Evolutionary conservation across 805 yeast genomes (phyloP).

Genomic region (Saturnispora gosingensis): DNA sequence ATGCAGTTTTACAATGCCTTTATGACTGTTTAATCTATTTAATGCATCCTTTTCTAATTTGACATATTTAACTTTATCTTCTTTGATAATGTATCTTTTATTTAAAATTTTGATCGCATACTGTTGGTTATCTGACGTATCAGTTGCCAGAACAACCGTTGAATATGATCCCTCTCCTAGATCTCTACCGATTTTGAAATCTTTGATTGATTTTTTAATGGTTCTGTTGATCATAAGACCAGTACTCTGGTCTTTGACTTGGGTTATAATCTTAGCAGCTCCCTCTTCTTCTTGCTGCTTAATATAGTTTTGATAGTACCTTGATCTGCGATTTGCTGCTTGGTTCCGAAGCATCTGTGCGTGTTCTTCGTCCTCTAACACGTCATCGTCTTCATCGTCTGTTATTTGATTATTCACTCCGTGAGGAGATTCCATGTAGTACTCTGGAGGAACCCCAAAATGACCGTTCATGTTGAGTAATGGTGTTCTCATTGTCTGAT

Average conservation of each 20-base stretch:
- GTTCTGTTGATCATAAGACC: conserved; percentile 46
- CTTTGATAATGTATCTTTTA: conserved; percentile 69
- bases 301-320: background rate
- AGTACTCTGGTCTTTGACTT: conserved; percentile 29
- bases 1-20: conserved; percentile 59
- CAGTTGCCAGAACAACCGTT: conserved; percentile 82
- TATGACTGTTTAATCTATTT: conserved; percentile 46
- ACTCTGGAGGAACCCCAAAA: conserved; percentile 8
- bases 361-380: background rate
- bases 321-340: conserved; percentile 1
- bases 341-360: background rate
- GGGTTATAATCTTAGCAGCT: conserved; percentile 46
- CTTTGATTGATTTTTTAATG: conserved; percentile 54
- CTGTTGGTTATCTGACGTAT: conserved; percentile 48
- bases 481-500: conserved; percentile 2
- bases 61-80: conserved; percentile 77
- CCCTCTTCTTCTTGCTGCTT: conserved; percentile 35
- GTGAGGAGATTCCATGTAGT: conserved; percentile 1
- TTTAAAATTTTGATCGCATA: conserved; percentile 73
- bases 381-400: conserved; percentile 1
- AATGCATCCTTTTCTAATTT: conserved; percentile 76
- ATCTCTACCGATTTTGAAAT: conserved; percentile 77
- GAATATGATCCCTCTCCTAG: conserved; percentile 97
- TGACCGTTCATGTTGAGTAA: conserved; percentile 7
- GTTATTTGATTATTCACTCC: background rate